These are phyloP conservation scores for Musa troglodytarum DNA, from an alignment of 176 grass and related monocot genomes.

Conservation along the genomic window DNA sequence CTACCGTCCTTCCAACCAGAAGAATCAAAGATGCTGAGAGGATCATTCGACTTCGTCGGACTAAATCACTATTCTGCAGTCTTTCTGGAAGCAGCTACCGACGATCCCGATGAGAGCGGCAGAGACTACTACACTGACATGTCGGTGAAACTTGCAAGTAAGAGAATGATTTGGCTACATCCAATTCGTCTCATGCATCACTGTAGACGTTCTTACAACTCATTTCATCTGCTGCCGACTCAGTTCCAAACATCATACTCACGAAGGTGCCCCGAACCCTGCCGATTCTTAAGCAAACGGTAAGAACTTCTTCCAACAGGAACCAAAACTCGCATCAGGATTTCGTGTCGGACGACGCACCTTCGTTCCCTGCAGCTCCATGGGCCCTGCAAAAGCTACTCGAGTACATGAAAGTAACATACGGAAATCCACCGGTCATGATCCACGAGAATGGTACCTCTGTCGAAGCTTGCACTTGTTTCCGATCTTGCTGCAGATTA, in stretches of 20 bases:
- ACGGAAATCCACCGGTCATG: conserved; percentile 46
- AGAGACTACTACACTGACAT: conserved; percentile 45
- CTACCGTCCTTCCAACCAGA: conserved; percentile 33
- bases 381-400: conserved; percentile 54
- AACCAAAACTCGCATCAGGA: background rate
- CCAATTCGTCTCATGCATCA: too few relatives aligned
- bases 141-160: conserved; percentile 28
- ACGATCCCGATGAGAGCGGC: conserved; percentile 4
- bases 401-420: conserved; percentile 51
- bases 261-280: background rate
- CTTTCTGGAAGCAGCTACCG: conserved; percentile 3
- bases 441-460: conserved; percentile 77
- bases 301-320: background rate
- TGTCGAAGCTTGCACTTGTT: background rate
- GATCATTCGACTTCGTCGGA: conserved; percentile 67
- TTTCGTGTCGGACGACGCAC: background rate
- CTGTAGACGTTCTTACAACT: background rate
- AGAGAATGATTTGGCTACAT: background rate
- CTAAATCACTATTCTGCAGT: conserved; percentile 48
- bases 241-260: background rate
- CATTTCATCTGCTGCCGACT: background rate
- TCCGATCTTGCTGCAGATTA: background rate
- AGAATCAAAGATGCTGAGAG: conserved; percentile 30
- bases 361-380: conserved; percentile 14
- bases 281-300: background rate